These are phyloP conservation scores for Pseudophaeomoniella oleicola DNA, from an alignment of 2,329 filamentous ascomycete genomes.

Conservation along the genomic window DNA sequence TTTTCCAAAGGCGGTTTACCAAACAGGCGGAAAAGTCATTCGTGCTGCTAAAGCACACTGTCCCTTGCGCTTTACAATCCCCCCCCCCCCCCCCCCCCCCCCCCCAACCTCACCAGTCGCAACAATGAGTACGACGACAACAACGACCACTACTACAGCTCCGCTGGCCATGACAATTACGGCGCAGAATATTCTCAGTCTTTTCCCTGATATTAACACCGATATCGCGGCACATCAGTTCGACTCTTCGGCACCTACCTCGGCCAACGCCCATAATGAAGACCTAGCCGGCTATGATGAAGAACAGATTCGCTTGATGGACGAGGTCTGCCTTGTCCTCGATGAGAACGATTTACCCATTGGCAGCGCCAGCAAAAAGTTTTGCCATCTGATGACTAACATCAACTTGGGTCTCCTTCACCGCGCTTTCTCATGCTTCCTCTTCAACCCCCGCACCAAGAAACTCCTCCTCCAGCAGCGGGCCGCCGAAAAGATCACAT, in stretches of 20 bases:
- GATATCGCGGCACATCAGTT: conserved; percentile 37
- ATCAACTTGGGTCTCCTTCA: conserved; percentile 92
- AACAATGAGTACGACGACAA: conserved; percentile 19
- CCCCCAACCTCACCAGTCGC: background rate
- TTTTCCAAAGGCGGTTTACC: no score
- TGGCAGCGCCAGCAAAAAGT: conserved; percentile 94
- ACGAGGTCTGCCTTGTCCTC: conserved; percentile 94
- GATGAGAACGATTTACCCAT: conserved; percentile 87
- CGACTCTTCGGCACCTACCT: conserved; percentile 40
- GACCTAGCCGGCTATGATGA: conserved; percentile 86
- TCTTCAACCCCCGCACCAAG: conserved; percentile 79
- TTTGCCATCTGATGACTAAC: conserved; percentile 97
- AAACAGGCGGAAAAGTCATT: no score
- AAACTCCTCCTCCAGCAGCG: conserved; percentile 89
- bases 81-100: no score
- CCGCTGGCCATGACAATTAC: conserved; percentile 52
- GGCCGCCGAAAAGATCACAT: conserved; percentile 93
- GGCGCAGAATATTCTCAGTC: conserved; percentile 67
- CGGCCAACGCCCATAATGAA: conserved; percentile 27
- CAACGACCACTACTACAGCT: conserved; percentile 35
- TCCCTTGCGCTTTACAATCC: no score
- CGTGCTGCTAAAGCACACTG: no score
- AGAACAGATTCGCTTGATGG: conserved; percentile 96
- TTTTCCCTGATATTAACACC: conserved; percentile 73
- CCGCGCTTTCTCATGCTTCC: conserved; percentile 93